Conservation (phyloP, 208 protist species). For the Acanthamoeba divionensis region DNA sequence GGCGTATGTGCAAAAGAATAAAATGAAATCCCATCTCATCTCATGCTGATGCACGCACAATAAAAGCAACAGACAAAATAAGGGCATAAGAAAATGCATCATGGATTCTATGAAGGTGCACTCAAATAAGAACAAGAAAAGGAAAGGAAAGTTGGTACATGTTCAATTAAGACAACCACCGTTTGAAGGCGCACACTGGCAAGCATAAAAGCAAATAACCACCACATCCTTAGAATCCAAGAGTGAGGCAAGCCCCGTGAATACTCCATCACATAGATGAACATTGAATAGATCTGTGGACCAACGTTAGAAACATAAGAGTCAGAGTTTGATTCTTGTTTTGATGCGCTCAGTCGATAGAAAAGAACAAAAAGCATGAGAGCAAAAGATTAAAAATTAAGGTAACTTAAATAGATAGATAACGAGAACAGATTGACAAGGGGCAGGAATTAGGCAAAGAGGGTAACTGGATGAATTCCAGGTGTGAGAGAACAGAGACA, state of each 20-base stretch:
- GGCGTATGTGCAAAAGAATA: not conserved
- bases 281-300: not conserved
- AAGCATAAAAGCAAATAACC: not conserved
- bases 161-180: slow-evolving; percentile 14
- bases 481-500: not conserved
- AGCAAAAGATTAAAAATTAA: not conserved
- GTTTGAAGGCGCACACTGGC: not conserved
- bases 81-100: not conserved
- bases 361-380: not conserved
- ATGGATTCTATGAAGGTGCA: not conserved
- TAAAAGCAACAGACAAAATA: not conserved
- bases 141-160: not conserved
- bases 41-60: not conserved
- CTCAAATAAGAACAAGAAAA: not conserved
- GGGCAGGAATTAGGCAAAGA: not conserved
- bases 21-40: not conserved
- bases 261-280: not conserved
- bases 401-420: not conserved
- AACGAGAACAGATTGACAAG: not conserved
- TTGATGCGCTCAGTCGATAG: too few species aligned
- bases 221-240: slow-evolving; percentile 38
- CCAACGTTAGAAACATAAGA: not conserved
- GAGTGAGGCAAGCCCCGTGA: not conserved
- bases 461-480: not conserved
- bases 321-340: too few species aligned